phyloP scores from a whole-genome alignment of 2,329 filamentous ascomycete species.

The Onygenales sp. region DNA sequence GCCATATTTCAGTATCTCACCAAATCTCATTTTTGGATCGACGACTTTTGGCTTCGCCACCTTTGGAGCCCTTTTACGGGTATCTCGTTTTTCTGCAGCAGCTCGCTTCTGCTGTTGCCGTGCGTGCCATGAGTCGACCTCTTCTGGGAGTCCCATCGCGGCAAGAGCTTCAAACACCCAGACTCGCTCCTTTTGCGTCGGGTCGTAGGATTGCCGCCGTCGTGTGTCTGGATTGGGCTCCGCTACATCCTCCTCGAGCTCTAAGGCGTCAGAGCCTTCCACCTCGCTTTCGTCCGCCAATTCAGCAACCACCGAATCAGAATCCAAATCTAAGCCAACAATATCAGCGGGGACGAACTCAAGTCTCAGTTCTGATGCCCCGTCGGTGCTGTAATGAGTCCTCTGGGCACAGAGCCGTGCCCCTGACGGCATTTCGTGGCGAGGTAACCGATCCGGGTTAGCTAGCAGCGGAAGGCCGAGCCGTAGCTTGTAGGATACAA shows the following conservation, averaged over 20 bases:
- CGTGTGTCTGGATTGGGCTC: slow-evolving; percentile 17
- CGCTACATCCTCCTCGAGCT: slow-evolving; percentile 26
- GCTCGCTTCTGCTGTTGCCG: slow-evolving; percentile 24
- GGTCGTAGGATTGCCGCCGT: slow-evolving; percentile 44
- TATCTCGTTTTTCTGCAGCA: slow-evolving; percentile 14
- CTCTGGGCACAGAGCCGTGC: slow-evolving; percentile 57
- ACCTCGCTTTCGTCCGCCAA: slow-evolving; percentile 18
- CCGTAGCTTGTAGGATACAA: slow-evolving; percentile 55
- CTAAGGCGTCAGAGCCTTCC: slow-evolving; percentile 10
- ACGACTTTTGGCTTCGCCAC: slow-evolving; percentile 26
- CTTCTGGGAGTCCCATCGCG: slow-evolving; percentile 54
- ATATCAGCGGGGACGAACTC: slow-evolving; percentile 67
- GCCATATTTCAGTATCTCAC: slow-evolving; percentile 32
- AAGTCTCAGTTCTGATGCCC: slow-evolving; percentile 65
- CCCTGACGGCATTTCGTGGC: slow-evolving; percentile 34
- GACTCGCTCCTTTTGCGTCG: slow-evolving; percentile 52
- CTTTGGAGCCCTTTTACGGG: slow-evolving; percentile 22
- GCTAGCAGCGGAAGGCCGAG: slow-evolving; percentile 18
- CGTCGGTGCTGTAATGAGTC: slow-evolving; percentile 64
- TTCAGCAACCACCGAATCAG: slow-evolving; percentile 38
- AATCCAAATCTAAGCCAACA: slow-evolving; percentile 65
- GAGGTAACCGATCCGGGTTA: slow-evolving; percentile 21
- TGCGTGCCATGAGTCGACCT: slow-evolving; percentile 56
- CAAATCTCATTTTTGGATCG: slow-evolving; percentile 31
- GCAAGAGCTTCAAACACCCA: slow-evolving; percentile 62